Conservation (phyloP, 2,329 filamentous ascomycete species). For the Xylariomycetidae sp. region DNA sequence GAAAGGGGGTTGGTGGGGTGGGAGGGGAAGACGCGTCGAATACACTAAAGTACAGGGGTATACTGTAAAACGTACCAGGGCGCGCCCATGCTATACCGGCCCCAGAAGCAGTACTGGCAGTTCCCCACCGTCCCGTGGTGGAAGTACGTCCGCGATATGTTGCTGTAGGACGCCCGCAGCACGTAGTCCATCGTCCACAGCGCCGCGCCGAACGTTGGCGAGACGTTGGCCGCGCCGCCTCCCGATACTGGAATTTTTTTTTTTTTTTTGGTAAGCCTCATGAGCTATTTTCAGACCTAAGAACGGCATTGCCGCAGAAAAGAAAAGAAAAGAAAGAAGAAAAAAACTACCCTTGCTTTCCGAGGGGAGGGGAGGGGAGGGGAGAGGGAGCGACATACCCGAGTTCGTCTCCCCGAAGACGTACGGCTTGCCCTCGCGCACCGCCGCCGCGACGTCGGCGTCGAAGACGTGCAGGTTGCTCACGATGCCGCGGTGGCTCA, state of each 20-base stretch:
- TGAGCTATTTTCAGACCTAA: too few relatives aligned
- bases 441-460: constrained; percentile 35
- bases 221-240: constrained; percentile 33
- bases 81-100: constrained; percentile 41
- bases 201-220: constrained; percentile 42
- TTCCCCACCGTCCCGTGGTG: constrained; percentile 49
- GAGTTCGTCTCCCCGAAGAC: constrained; percentile 48
- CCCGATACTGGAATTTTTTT: constrained; percentile 35
- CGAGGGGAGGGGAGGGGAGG: constrained; percentile 13
- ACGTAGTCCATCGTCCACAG: constrained; percentile 48
- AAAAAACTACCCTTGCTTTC: too few relatives aligned
- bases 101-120: constrained; percentile 33
- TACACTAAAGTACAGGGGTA: too few relatives aligned
- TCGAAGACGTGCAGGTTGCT: constrained; percentile 35
- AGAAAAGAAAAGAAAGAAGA: too few relatives aligned
- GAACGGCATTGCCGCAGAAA: too few relatives aligned
- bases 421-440: constrained; percentile 35
- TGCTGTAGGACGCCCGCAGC: constrained; percentile 29
- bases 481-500: constrained; percentile 39
- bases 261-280: too few relatives aligned
- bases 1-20: too few relatives aligned
- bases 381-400: constrained; percentile 25
- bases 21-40: too few relatives aligned
- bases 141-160: constrained; percentile 41
- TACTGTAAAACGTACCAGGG: too few relatives aligned